These are phyloP conservation scores for Flaveria ramosissima DNA, from an alignment of 129 eudicot genomes.

Conservation along the genomic window DNA sequence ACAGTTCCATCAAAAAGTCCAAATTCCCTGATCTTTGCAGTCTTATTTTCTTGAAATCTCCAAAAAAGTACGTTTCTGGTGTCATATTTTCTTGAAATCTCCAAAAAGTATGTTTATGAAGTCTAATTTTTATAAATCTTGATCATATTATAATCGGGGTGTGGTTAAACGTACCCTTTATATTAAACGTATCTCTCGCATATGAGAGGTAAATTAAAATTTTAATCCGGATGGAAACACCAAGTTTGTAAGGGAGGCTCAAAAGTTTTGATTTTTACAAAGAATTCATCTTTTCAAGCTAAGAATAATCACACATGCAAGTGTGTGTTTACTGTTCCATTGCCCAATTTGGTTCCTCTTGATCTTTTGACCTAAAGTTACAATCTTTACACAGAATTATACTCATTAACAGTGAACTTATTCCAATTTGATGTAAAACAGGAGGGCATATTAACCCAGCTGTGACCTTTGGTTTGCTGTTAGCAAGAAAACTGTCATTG, in stretches of 20 bases:
- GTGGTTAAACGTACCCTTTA: too few relatives aligned
- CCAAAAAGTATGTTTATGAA: neutral
- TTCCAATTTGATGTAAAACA: slow-evolving; percentile 35
- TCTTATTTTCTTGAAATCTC: neutral
- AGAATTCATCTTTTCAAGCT: neutral
- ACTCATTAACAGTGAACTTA: neutral
- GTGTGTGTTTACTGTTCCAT: neutral
- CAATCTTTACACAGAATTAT: neutral
- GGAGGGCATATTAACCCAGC: slow-evolving; percentile 97
- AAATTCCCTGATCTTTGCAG: neutral
- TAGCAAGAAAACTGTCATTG: slow-evolving; percentile 81
- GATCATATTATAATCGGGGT: neutral
- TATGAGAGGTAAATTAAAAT: too few relatives aligned
- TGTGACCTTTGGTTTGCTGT: slow-evolving; percentile 75
- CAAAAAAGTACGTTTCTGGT: neutral
- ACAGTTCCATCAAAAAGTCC: neutral
- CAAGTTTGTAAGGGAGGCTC: too few relatives aligned
- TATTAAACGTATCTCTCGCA: too few relatives aligned
- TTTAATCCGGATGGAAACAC: too few relatives aligned
- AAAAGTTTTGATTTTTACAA: neutral
- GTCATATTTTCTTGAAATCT: neutral
- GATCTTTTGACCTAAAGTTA: neutral
- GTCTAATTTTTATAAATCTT: neutral
- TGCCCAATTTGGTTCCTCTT: neutral
- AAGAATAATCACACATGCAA: neutral